Base-by-base conservation (phyloP, 2,329 filamentous ascomycete genomes). In the Monosporascus sp. region DNA sequence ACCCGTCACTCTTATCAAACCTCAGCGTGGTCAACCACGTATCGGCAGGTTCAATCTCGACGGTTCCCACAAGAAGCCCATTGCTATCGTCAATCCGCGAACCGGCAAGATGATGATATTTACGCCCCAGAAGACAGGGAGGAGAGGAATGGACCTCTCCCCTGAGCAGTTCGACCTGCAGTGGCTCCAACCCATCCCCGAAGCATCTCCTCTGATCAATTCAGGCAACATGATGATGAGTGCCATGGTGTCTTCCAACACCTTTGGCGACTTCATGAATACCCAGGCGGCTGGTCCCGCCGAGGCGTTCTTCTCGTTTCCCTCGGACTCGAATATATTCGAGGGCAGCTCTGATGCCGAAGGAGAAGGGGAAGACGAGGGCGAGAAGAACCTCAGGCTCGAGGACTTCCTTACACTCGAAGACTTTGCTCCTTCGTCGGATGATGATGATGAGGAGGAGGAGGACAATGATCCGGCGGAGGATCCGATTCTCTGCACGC, bases 161-260 rank as follows among this genome's bases (percentile, higher is more conserved):
- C 78, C 79, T 0, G 80, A 81, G 64, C 75, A 79, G 48, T 81
- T 81, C 63, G 75, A 80, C 52, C 65, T 80, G 51, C 69, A 75
- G 18, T 77, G 74, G 63, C 62, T 73, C 56, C 50, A 64, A 48
- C 65, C 72, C 51, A 62, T 72, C 38, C 31, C 63, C 17, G 68
- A 75, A 51, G 65, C 73, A 4, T 75, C 75, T 0, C 83, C 85
- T 17, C 82, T 88, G 63, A 72, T 87, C 55, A 85, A 87, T 54
- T 82, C 84, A 18, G 84, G 85, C 52, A 88, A 90, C 54, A 79
- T 92, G 58, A 91, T 92, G 88, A 84, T 92, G 72, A 86, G 85
- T 48, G 86, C 85, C 60, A 84, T 90, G 72, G 79, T 84, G 51
- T 79, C 79, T 1, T 75, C 74, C 51, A 77, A 78, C 56, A 75